Percentiles rank a stretch among this genome's conserved stretches.
phyloP scores from a whole-genome alignment of 495 filamentous ascomycete species.

The Penicillium tannophilum region DNA sequence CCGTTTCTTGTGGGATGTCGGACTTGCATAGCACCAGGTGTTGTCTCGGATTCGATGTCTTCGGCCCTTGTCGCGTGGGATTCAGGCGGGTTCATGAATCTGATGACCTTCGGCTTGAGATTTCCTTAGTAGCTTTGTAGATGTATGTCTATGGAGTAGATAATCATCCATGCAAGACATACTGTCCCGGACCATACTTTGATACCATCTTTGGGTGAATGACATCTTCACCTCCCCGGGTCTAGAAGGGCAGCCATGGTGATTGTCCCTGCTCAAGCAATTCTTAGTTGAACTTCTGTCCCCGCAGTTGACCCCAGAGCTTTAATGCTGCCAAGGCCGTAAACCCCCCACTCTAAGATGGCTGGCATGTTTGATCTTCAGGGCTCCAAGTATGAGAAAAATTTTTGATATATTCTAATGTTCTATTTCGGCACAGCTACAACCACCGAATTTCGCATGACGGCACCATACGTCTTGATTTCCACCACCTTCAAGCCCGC shows the following conservation, averaged over 20 bases:
- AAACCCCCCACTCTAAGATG: background rate
- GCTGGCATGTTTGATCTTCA: no score
- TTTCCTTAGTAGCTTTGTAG: background rate
- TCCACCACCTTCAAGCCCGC: background rate
- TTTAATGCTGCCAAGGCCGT: background rate
- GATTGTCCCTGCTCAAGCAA: no score
- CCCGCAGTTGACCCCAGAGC: background rate
- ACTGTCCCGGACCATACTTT: no score
- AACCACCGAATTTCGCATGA: background rate
- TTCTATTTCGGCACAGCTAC: background rate
- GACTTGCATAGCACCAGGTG: background rate
- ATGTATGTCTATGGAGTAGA: background rate
- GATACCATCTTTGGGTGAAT: background rate
- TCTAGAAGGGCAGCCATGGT: no score
- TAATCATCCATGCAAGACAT: background rate
- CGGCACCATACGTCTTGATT: background rate
- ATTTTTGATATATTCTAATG: background rate
- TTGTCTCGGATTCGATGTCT: conserved; percentile 2
- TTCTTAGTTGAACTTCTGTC: background rate
- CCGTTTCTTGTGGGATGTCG: conserved; percentile 3
- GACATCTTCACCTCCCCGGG: background rate
- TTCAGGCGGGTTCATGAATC: conserved; percentile 13
- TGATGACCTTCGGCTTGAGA: conserved; percentile 11
- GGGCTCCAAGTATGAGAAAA: no score
- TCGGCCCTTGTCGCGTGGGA: background rate